Evolutionary conservation across 306 rosid genomes (phyloP).

Genomic region (Malus orientalis): DNA sequence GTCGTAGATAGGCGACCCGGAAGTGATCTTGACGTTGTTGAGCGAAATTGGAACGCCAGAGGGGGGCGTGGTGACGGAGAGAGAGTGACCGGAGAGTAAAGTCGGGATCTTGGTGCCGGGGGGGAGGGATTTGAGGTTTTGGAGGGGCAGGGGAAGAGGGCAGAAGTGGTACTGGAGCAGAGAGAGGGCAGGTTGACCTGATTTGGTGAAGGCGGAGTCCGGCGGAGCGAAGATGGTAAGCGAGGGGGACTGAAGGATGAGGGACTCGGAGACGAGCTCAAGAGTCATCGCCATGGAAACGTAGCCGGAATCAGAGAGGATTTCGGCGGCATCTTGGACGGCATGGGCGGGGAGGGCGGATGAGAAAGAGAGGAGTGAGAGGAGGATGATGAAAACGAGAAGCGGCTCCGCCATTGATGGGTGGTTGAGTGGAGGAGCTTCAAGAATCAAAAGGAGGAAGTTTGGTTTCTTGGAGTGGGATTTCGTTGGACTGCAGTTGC

Average conservation of each 20-base stretch:
- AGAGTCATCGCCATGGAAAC: conserved; percentile 71
- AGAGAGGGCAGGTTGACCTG: conserved; percentile 73
- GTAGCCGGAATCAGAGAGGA: conserved; percentile 58
- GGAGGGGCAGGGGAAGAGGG: conserved; percentile 35
- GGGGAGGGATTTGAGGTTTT: conserved; percentile 49
- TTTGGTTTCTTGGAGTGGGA: neutral
- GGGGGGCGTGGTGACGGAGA: conserved; percentile 41
- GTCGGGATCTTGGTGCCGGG: conserved; percentile 64
- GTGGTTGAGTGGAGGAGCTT: neutral
- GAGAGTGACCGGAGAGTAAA: conserved; percentile 29
- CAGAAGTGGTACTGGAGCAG: conserved; percentile 63
- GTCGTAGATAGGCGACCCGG: conserved; percentile 41
- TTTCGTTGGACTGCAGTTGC: neutral
- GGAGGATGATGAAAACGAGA: conserved; percentile 1
- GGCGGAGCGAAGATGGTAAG: conserved; percentile 79
- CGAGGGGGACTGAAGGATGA: conserved; percentile 39
- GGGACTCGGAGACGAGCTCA: conserved; percentile 41
- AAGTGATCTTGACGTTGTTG: conserved; percentile 36
- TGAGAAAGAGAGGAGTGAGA: conserved; percentile 27
- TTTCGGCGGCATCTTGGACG: conserved; percentile 53
- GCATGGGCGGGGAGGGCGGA: conserved; percentile 36
- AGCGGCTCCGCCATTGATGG: conserved; percentile 51
- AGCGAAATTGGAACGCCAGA: conserved; percentile 25
- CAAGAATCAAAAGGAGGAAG: neutral
- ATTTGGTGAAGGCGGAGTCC: conserved; percentile 48